Conservation (phyloP, 805 yeast genomes). For the Pichia eremophila region DNA sequence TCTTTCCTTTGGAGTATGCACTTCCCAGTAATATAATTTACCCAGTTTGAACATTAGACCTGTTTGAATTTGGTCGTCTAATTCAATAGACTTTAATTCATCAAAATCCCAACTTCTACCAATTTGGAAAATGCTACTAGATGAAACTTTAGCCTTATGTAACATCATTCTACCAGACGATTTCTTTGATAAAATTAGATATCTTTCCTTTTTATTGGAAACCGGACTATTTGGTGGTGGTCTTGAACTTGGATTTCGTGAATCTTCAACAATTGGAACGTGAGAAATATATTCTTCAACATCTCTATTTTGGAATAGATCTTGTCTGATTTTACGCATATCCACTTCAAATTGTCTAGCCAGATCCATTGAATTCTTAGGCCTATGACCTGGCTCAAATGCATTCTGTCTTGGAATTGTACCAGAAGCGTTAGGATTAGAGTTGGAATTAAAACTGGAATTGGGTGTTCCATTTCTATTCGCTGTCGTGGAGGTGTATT, state of each 20-base stretch:
- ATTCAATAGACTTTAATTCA: conserved; percentile 50
- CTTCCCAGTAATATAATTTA: conserved; percentile 80
- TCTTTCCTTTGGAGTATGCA: conserved; percentile 47
- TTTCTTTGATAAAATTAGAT: conserved; percentile 53
- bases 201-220: conserved; percentile 49
- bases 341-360: conserved; percentile 55
- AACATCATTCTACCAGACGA: conserved; percentile 54
- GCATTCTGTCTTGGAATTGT: neutral
- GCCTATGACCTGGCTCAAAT: conserved; percentile 6
- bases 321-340: conserved; percentile 36
- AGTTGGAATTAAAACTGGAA: too few relatives aligned
- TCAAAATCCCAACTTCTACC: conserved; percentile 89
- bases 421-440: too few relatives aligned
- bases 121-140: conserved; percentile 69
- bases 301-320: conserved; percentile 26
- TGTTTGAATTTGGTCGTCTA: conserved; percentile 41
- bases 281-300: conserved; percentile 59
- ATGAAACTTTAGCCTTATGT: conserved; percentile 79
- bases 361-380: conserved; percentile 24
- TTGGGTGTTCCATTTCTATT: neutral
- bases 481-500: too few relatives aligned
- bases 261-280: conserved; percentile 64
- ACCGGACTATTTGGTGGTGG: conserved; percentile 50
- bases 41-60: conserved; percentile 57
- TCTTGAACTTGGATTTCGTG: conserved; percentile 54